Evolutionary conservation across 139 green algal species (phyloP), one percentile per base, ranked within the genome.

Genomic region (Coelastrella sp.): DNA sequence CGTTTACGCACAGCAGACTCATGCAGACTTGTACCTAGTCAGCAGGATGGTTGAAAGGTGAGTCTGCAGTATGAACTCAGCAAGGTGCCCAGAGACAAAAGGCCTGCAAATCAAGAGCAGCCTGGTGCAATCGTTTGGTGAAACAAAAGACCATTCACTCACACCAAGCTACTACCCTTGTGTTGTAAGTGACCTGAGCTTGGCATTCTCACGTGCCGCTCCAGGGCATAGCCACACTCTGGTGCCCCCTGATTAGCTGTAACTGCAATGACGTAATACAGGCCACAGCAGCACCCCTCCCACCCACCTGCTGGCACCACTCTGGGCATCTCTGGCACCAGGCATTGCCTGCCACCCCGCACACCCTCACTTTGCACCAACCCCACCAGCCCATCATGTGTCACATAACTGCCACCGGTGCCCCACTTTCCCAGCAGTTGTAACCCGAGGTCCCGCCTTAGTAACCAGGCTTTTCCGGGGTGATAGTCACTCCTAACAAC

Each of bases 301-400:
- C 74, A 59, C 32, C 1, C 85, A 89, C 85, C 85, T 83, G 73
- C 73, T 58, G 85, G 73, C 58, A 83, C 73, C 57, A 90, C 58
- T 10, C 85, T n/a, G 3, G 85, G 73, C 85, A 83, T 65, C 59
- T 90, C 85, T 57, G 85, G 85, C 73, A 84, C 58, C 17, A 90
- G 14, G 74, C 85, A 90, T 57, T 90, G 85, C 73, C 85, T 19
- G 5, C 85, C 85, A n/a, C 5, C 58, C 19, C 85, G 7, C 20
- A 84, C 57, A 5, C 17, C 85, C 19, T 19, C 57, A 16, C 85
- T 81, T 19, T 56, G n/a, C 57, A 89, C 13, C n/a, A 59, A 23
- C 16, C 57, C 10, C 85, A 58, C 54, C 84, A 73, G 80, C 7
- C 73, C 85, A 61, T 23, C 64, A 77, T 11, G 14, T 76, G 68